phyloP scores from a whole-genome alignment of 257 asterid species.

The Catharanthus roseus region DNA sequence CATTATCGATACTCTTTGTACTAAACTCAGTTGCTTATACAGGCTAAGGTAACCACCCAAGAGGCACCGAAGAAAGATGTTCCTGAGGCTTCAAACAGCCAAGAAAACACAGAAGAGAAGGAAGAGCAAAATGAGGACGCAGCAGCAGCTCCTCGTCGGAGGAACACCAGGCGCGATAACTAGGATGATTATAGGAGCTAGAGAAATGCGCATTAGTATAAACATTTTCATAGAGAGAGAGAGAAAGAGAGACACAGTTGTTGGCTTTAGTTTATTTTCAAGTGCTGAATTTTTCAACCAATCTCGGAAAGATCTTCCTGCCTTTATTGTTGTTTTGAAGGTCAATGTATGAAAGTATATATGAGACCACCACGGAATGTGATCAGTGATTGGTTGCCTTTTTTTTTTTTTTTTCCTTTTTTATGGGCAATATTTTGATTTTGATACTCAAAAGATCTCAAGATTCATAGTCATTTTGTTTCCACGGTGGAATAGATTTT shows the following conservation, averaged over 20 bases:
- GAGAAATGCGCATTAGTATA: background rate
- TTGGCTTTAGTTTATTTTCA: background rate
- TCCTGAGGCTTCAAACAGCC: constrained; percentile 47
- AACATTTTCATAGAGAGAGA: no score
- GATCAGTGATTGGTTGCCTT: background rate
- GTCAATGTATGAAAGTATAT: background rate
- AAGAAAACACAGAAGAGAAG: constrained; percentile 53
- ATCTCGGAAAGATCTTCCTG: background rate
- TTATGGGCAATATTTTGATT: background rate
- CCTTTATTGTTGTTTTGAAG: background rate
- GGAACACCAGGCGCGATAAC: constrained; percentile 56
- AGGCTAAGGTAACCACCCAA: constrained; percentile 38
- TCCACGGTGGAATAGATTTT: no score
- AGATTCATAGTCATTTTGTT: no score
- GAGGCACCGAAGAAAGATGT: constrained; percentile 44
- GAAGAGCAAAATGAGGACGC: constrained; percentile 44
- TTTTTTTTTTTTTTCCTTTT: no score
- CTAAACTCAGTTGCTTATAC: background rate
- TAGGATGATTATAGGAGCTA: constrained; percentile 9
- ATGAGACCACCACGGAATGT: background rate
- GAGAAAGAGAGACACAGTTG: no score
- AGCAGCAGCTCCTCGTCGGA: constrained; percentile 52
- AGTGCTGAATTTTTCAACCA: constrained; percentile 1
- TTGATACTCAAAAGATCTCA: background rate
- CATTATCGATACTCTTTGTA: no score